Base-by-base conservation (phyloP, 495 filamentous ascomycete genomes). In the Penicillium bialowiezense region DNA sequence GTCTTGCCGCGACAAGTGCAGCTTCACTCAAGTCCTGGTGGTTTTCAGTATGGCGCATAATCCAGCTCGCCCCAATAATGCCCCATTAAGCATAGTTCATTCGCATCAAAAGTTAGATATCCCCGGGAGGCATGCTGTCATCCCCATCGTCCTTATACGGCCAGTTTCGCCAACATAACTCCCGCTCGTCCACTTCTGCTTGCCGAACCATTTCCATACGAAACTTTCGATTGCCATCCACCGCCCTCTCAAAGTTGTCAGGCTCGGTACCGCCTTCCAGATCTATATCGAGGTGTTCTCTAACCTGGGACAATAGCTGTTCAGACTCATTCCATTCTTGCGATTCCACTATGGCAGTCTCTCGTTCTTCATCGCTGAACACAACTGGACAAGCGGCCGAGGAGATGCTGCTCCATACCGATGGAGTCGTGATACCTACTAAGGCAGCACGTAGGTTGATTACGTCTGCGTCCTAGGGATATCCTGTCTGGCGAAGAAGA, bases 251-350 rank as follows among this genome's bases (percentile, higher is more conserved):
- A 47, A 54, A 58, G 32, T 63, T 65, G 0, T 63, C 51, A 14
- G 54, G 59, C 48, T 58, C 62, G 3, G 64, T 65, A 5, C 64
- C 59, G 0, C 59, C 59, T 54, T 63, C 64, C 5, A 52, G 44
- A 36, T 68, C 62, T 4, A 68, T 61, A 41, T 36, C 45, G 5
- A 63, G 41, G 36, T 67, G 37, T 31, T 60, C 50, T 58, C 62
- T 58, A 37, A 69, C 41, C 18, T 32, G 31, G 7, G 55, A 62
- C 20, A 69, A 14, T 10, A 69, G 50, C 28, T 57, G 36, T 55
- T 64, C 64, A 52, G 64, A 71, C 51, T 71, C 63, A 24, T 64
- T 69, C 68, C 63, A 69, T 54, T 62, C 61, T 20, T 55, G 43
- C n/a, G 65, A 62, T 51, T 69, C 68, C 26, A 20, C 56, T 15